These are phyloP conservation scores for Pichia phayaonensis DNA, from an alignment of 805 yeast genomes.

Conservation along the genomic window DNA sequence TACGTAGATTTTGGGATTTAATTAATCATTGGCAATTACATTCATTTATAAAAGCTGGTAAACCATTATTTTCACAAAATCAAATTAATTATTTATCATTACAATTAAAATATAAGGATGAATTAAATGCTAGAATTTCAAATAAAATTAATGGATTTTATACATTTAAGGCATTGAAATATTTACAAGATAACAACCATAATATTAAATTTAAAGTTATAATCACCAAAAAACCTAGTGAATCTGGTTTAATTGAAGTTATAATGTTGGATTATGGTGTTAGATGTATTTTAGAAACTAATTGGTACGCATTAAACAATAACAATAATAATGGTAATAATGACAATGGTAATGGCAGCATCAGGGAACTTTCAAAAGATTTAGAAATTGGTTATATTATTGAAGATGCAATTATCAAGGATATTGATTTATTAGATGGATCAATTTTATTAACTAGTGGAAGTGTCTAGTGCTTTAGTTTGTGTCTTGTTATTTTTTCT, in stretches of 20 bases:
- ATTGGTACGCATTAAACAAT: conserved; percentile 21
- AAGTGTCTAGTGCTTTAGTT: conserved; percentile 13
- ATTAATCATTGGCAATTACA: conserved; percentile 74
- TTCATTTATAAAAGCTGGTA: conserved; percentile 28
- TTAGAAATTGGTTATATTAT: conserved; percentile 39
- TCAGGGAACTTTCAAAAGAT: conserved; percentile 17
- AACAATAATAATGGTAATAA: conserved; percentile 10
- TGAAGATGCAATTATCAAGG: conserved; percentile 32
- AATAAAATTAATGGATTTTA: conserved; percentile 23
- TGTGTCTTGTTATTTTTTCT: conserved; percentile 33
- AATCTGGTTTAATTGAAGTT: conserved; percentile 29
- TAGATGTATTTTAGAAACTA: conserved; percentile 21
- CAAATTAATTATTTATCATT: conserved; percentile 32
- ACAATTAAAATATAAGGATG: conserved; percentile 40
- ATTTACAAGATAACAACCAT: conserved; percentile 15
- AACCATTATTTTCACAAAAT: conserved; percentile 25
- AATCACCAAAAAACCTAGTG: conserved; percentile 35
- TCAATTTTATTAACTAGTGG: conserved; percentile 27
- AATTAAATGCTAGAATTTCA: conserved; percentile 26
- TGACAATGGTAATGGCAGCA: background rate
- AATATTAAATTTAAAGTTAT: conserved; percentile 34
- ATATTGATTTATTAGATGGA: conserved; percentile 39
- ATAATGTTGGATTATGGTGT: conserved; percentile 27
- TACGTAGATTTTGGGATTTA: conserved; percentile 75
- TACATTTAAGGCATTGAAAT: conserved; percentile 24